Evolutionary conservation across 208 protist genomes (phyloP).

Genomic region (Leishmania amazonensis): DNA sequence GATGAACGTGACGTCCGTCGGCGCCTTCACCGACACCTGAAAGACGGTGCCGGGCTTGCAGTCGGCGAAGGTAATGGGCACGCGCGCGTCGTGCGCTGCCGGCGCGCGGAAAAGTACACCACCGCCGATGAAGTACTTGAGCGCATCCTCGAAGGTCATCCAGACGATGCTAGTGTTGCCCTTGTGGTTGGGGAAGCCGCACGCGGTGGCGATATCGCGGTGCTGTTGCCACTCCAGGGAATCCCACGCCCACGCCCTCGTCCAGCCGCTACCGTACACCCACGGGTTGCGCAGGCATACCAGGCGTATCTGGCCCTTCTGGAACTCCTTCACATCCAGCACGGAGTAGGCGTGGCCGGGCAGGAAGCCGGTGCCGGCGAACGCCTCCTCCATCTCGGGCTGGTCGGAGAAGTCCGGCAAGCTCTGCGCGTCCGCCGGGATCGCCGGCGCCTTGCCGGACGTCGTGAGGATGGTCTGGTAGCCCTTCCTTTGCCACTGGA

Average conservation of each 20-base stretch:
- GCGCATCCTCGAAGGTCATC: slow-evolving; percentile 72
- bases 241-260: slow-evolving; percentile 44
- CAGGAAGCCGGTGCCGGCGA: slow-evolving; percentile 63
- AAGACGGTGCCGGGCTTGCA: slow-evolving; percentile 65
- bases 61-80: slow-evolving; percentile 73
- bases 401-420: slow-evolving; percentile 56
- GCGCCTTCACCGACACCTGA: slow-evolving; percentile 51
- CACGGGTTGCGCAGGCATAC: slow-evolving; percentile 79
- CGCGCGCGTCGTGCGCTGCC: slow-evolving; percentile 54
- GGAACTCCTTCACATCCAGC: slow-evolving; percentile 45
- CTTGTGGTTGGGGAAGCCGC: slow-evolving; percentile 29
- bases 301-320: slow-evolving; percentile 44
- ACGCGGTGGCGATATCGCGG: slow-evolving; percentile 37
- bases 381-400: slow-evolving; percentile 45
- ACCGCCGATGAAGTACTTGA: slow-evolving; percentile 81
- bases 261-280: slow-evolving; percentile 40
- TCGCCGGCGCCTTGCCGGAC: slow-evolving; percentile 73
- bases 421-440: slow-evolving; percentile 45
- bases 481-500: slow-evolving; percentile 39
- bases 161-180: slow-evolving; percentile 48
- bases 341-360: slow-evolving; percentile 85
- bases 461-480: slow-evolving; percentile 79
- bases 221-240: slow-evolving; percentile 49
- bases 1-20: slow-evolving; percentile 49
- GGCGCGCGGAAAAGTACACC: slow-evolving; percentile 60